Evolutionary conservation across 2,329 filamentous ascomycete species (phyloP), one percentile per base, ranked within the genome.

Genomic region (Fusarium foetens): DNA sequence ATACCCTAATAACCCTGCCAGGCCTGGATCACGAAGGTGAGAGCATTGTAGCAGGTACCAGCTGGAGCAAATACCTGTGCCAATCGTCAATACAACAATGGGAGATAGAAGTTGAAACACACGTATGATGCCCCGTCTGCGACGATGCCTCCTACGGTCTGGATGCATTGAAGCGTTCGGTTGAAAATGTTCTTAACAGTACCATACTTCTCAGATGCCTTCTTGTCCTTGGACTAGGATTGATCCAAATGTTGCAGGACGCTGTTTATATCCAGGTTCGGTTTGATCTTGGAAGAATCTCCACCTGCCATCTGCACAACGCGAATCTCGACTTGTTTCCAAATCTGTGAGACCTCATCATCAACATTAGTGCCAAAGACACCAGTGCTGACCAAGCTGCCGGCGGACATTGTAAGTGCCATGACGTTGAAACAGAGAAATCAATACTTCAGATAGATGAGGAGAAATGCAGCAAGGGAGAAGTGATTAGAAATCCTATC

Each of bases 31-130:
- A 60, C 48, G 3, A 43, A 54, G 0, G 48, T 54, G 19, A 60
- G 58, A 10, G 58, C 58, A 54, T 60, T 54, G 29, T 60, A 60
- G 48, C 58, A 54, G 11, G 52, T 49, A 3, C 58, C 48, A 16
- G 48, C 58, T 8, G 38, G 58, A 16, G 48, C 48, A 21, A 54
- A 60, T 19, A 54, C 48, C 58, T 60, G 13, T 5, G 1, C 7
- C 4, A 5, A 16, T 39, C 4, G 23, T 29, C 3, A 54, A 29
- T 29, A 29, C 12, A 25, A 14, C 3, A 5, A 14, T 1, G 6
- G 6, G 12, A 29, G 13, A 38, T 12, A 3, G 19, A n/a, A 8
- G 17, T n/a, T 11, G 11, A 12, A 33, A 43, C 48, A 3, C 23
- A 43, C 48, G 3, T 54, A 42, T n/a, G 58, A 54, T n/a, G 58